These are phyloP conservation scores for Geotrichum reessii DNA, from an alignment of 1,139 yeast species.

Conservation along the genomic window DNA sequence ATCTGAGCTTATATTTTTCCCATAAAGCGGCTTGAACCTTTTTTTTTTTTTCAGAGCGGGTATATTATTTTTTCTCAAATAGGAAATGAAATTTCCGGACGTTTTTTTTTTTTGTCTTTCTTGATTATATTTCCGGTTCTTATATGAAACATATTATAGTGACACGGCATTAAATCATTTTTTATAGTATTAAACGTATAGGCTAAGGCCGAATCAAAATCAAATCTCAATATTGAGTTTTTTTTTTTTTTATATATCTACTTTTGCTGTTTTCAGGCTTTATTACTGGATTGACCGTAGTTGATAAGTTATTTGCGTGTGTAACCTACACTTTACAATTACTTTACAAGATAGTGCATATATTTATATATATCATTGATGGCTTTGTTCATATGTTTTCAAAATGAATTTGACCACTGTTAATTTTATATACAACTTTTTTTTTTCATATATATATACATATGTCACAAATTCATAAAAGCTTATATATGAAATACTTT, in stretches of 20 bases:
- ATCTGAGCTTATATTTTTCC: background rate
- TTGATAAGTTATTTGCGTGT: background rate
- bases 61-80: background rate
- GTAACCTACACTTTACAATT: background rate
- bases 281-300: background rate
- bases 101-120: background rate
- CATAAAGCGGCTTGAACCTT: background rate
- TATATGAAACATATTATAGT: background rate
- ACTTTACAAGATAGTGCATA: background rate
- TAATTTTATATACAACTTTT: background rate
- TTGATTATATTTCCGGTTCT: background rate
- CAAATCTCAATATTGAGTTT: background rate
- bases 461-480: background rate
- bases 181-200: background rate
- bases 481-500: background rate
- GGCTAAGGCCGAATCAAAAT: background rate
- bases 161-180: no score
- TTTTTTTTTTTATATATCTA: background rate
- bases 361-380: no score
- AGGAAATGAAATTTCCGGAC: background rate
- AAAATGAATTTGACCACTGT: no score
- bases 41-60: background rate
- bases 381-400: background rate
- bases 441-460: background rate
- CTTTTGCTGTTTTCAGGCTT: background rate